phyloP scores from a whole-genome alignment of 225 moss, liverwort and hornwort genomes.

The Pleurozium schreberi region DNA sequence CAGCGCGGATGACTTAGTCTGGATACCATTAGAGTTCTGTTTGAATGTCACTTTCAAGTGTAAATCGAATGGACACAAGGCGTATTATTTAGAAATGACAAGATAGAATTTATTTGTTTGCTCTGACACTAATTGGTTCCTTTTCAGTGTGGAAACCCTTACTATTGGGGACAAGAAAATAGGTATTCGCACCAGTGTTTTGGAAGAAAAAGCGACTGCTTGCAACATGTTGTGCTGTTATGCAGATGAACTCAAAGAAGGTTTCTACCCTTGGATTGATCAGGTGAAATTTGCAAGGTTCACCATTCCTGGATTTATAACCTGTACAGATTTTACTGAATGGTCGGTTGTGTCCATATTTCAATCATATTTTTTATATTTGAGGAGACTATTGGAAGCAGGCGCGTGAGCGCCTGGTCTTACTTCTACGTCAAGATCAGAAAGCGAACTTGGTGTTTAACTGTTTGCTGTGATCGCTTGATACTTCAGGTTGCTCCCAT shows the following conservation, averaged over 20 bases:
- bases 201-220: constrained; percentile 98
- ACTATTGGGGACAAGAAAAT: constrained; percentile 99
- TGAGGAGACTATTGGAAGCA: background rate
- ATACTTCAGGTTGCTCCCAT: constrained; percentile 77
- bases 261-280: constrained; percentile 98
- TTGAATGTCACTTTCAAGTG: background rate
- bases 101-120: background rate
- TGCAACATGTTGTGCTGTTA: constrained; percentile 99
- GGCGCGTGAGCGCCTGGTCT: background rate
- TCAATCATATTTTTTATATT: background rate
- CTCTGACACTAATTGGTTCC: background rate
- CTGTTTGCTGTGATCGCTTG: background rate
- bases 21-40: background rate
- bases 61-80: background rate
- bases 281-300: constrained; percentile 43
- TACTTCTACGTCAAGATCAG: background rate
- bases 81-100: background rate
- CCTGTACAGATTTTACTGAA: background rate
- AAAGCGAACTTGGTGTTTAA: background rate
- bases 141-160: constrained; percentile 83
- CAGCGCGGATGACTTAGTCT: background rate
- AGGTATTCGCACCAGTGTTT: constrained; percentile 90
- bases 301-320: background rate
- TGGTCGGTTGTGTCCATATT: background rate
- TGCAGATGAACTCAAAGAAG: constrained; percentile 97